Conservation (phyloP, 1,284 basidiomycete genomes). For the Moesziomyces sp. region DNA sequence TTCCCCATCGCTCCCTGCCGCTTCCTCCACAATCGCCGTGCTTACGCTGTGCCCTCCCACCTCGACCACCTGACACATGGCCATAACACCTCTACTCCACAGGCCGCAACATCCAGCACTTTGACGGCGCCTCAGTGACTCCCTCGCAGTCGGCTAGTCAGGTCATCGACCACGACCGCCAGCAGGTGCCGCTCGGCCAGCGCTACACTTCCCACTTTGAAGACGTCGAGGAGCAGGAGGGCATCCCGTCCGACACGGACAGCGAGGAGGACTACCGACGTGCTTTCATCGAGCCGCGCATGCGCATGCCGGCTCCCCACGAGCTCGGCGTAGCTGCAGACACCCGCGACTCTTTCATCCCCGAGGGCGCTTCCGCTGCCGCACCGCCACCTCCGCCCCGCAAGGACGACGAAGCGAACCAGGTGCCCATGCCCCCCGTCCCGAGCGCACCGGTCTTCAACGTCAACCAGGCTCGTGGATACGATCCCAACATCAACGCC, state of each 20-base stretch:
- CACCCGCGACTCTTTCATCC: constrained; percentile 44
- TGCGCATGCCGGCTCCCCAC: constrained; percentile 48
- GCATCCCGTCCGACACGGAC: constrained; percentile 49
- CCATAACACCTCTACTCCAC: background rate
- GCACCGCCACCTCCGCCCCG: constrained; percentile 18
- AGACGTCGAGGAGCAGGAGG: constrained; percentile 55
- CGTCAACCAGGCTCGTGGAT: constrained; percentile 46
- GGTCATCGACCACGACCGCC: constrained; percentile 53
- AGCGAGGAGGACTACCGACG: constrained; percentile 51
- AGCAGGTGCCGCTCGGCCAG: constrained; percentile 35
- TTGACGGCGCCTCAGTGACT: constrained; percentile 65
- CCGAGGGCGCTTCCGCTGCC: constrained; percentile 20
- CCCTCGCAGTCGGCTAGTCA: constrained; percentile 69
- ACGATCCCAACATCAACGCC: constrained; percentile 22
- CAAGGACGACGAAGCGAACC: constrained; percentile 32
- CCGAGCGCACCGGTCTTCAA: constrained; percentile 53
- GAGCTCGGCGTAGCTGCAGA: constrained; percentile 42
- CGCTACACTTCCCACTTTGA: constrained; percentile 53
- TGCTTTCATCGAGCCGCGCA: constrained; percentile 49
- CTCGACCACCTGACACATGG: background rate
- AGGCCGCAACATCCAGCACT: constrained; percentile 41
- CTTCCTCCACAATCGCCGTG: constrained; percentile 3
- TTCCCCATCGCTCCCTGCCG: constrained; percentile 1
- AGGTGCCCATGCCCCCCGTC: constrained; percentile 45
- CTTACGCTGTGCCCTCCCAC: background rate